Evolutionary conservation across 257 asterid genomes (phyloP).

Genomic region (Nicotiana otophora): DNA sequence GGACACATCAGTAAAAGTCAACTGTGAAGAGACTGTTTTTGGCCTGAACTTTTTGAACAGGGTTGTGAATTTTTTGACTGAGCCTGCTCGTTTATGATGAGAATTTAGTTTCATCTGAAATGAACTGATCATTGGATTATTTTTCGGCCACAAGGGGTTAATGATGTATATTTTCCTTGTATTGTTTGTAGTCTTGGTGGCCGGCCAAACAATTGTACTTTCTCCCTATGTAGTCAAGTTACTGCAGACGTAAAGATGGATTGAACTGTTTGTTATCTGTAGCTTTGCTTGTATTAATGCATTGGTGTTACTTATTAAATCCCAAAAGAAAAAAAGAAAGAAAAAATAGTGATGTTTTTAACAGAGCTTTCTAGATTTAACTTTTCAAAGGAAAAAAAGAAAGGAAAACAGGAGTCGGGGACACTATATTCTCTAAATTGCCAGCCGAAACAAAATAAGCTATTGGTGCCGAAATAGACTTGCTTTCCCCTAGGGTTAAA

Average conservation of each 20-base stretch:
- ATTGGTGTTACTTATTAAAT: background rate
- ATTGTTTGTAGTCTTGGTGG: background rate
- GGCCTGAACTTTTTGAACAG: slow-evolving; percentile 86
- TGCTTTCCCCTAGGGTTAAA: background rate
- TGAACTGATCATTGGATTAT: background rate
- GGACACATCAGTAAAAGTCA: slow-evolving; percentile 60
- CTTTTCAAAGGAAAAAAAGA: background rate
- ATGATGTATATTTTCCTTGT: background rate
- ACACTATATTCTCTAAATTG: background rate
- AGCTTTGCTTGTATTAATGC: background rate
- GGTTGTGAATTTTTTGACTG: slow-evolving; percentile 70
- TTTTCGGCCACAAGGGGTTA: background rate
- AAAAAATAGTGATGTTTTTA: background rate
- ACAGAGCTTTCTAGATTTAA: background rate
- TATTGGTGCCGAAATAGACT: background rate
- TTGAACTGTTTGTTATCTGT: background rate
- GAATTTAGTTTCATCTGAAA: background rate
- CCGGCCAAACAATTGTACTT: background rate
- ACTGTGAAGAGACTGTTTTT: slow-evolving; percentile 94
- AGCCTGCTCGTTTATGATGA: slow-evolving; percentile 29
- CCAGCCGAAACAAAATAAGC: background rate
- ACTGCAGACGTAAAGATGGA: background rate
- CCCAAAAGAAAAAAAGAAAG: background rate
- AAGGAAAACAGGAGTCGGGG: background rate
- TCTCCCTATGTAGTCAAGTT: background rate